These are phyloP conservation scores for Blastocystis hominis DNA, from an alignment of 352 stramenopile species.

Conservation along the genomic window DNA sequence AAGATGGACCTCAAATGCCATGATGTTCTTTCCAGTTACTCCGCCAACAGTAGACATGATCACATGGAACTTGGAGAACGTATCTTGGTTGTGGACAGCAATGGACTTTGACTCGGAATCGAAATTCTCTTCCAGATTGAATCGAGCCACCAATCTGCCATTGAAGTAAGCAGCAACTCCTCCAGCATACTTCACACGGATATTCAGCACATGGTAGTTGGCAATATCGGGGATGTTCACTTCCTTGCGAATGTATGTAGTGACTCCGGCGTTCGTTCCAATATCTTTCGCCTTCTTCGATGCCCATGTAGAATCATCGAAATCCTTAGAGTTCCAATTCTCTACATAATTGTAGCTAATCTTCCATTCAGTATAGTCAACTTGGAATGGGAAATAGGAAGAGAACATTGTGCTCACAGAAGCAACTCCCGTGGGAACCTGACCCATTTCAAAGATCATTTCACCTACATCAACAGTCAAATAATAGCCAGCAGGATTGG, in stretches of 20 bases:
- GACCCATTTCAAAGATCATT: conserved; percentile 4
- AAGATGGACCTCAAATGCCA: not conserved
- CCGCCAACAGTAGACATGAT: not conserved
- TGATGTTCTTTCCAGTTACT: not conserved
- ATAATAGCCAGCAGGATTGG: not conserved
- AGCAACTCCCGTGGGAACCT: not conserved
- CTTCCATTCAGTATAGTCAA: not conserved
- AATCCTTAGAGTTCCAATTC: not conserved
- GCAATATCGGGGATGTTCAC: not conserved
- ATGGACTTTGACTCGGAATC: not conserved
- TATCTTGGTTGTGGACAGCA: not conserved
- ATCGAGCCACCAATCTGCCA: not conserved
- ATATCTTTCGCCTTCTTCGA: not conserved
- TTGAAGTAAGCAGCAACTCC: not conserved
- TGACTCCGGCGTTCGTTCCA: not conserved
- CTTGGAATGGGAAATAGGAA: not conserved
- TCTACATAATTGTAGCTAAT: not conserved
- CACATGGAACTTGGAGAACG: not conserved
- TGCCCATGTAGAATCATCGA: not conserved
- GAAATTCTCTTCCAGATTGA: not conserved
- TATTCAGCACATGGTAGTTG: not conserved
- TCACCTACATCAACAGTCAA: not conserved
- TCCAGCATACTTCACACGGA: not conserved
- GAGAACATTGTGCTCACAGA: not conserved
- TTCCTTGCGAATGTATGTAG: not conserved